These are phyloP conservation scores for Millerozyma miso DNA, from an alignment of 805 yeast species.

Conservation along the genomic window DNA sequence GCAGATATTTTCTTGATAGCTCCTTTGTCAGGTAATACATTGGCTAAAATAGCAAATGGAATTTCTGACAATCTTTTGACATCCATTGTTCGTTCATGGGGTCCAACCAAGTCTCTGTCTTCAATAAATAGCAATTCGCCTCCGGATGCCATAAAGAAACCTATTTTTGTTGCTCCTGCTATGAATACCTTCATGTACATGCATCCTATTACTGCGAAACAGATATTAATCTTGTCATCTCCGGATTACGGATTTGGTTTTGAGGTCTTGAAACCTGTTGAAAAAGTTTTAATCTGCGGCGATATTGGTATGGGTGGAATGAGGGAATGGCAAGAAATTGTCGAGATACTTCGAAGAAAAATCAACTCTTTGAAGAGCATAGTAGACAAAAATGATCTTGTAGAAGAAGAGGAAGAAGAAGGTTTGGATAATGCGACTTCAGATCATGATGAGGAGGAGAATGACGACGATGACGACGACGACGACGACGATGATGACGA, in stretches of 20 bases:
- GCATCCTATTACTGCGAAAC: constrained; percentile 43
- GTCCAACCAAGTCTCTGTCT: constrained; percentile 16
- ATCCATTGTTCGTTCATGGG: constrained; percentile 41
- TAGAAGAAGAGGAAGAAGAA: constrained; percentile 21
- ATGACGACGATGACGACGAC: constrained; percentile 33
- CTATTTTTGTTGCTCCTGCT: constrained; percentile 45
- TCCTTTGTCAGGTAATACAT: constrained; percentile 42
- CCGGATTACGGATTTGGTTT: constrained; percentile 40
- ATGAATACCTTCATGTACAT: constrained; percentile 48
- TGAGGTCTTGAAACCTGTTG: constrained; percentile 43
- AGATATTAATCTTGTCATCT: constrained; percentile 26
- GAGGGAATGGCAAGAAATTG: constrained; percentile 46
- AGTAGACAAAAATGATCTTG: constrained; percentile 5
- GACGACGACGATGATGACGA: constrained; percentile 37
- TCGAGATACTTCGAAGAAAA: constrained; percentile 37
- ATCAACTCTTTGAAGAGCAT: constrained; percentile 24
- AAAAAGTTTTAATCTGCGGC: constrained; percentile 44
- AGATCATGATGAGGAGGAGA: constrained; percentile 36
- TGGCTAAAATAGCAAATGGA: constrained; percentile 43
- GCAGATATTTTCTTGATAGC: constrained; percentile 46
- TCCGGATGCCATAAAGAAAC: constrained; percentile 24
- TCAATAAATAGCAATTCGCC: constrained; percentile 3
- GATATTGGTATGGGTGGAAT: constrained; percentile 50
- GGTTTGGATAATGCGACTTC: constrained; percentile 23
- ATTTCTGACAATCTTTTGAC: constrained; percentile 42